Conservation (phyloP, 2,329 filamentous ascomycete species). For the Neoascochyta sp. region DNA sequence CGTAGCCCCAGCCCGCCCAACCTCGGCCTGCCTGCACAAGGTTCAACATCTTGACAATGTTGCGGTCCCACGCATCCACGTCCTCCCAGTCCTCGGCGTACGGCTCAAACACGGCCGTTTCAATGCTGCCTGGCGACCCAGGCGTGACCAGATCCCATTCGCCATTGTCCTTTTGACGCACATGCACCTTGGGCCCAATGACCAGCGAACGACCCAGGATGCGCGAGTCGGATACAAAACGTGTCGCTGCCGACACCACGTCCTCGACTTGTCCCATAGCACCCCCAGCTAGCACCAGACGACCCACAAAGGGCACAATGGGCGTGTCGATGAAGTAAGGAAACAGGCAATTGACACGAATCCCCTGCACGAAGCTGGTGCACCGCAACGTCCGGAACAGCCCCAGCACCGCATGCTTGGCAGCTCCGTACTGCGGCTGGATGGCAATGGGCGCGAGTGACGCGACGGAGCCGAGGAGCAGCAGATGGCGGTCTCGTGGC, state of each 20-base stretch:
- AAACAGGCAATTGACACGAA: slow-evolving; percentile 63
- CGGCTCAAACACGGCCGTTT: slow-evolving; percentile 57
- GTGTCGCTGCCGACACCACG: slow-evolving; percentile 61
- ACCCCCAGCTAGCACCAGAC: slow-evolving; percentile 55
- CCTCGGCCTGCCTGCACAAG: slow-evolving; percentile 48
- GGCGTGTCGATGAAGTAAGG: slow-evolving; percentile 65
- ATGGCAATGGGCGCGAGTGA: slow-evolving; percentile 44
- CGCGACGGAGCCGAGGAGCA: slow-evolving; percentile 62
- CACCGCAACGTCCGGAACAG: slow-evolving; percentile 58
- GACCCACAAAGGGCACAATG: slow-evolving; percentile 49
- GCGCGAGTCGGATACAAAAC: slow-evolving; percentile 57
- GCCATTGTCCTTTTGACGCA: slow-evolving; percentile 41
- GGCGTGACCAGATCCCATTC: slow-evolving; percentile 29
- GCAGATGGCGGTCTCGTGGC: slow-evolving; percentile 55
- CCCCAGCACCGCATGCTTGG: slow-evolving; percentile 65
- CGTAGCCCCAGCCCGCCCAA: slow-evolving; percentile 51
- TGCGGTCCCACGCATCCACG: slow-evolving; percentile 54
- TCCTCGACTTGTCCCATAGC: slow-evolving; percentile 54
- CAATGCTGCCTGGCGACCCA: slow-evolving; percentile 28
- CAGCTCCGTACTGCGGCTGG: slow-evolving; percentile 54
- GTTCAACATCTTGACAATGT: slow-evolving; percentile 55
- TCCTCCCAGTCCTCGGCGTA: slow-evolving; percentile 58
- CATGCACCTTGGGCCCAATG: slow-evolving; percentile 55
- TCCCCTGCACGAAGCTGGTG: slow-evolving; percentile 47
- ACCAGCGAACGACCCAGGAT: slow-evolving; percentile 57